Evolutionary conservation across 2,329 filamentous ascomycete species (phyloP), one percentile per base, ranked within the genome.

Genomic region (Alternaria sp.): DNA sequence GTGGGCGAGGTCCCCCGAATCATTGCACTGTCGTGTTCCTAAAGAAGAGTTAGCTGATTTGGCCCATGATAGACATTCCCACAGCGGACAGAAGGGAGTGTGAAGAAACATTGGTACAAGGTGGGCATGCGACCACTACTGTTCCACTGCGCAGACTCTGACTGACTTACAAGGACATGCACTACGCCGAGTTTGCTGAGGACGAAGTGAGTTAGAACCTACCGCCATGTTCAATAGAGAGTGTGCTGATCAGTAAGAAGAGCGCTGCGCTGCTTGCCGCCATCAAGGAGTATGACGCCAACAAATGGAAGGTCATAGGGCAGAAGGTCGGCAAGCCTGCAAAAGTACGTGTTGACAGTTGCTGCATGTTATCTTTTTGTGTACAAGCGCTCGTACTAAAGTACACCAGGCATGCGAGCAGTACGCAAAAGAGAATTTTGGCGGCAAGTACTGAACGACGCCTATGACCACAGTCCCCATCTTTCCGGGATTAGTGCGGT

Each of bases 101-200:
- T 99, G 23, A 99, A 98, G 84, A 99, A 98, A 81, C 95, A 99
- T 78, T 99, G 95, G 94, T 98, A 99, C 80, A 98, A 98, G 85
- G 92, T 92, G 82, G 55, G 80, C 65, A 48, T 45, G 52, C 39
- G 29, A 48, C 33, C 49, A 29, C 26, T 21, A 42, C 53, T 42
- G 50, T 67, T 67, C 56, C 61, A 60, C 56, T 57, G 54, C 54
- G 40, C 37, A 36, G 55, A 23, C 56, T 45, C 49, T 58, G 17
- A 62, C 72, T 77, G 59, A 77, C 62, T 57, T 29, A 42, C 58
- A 60, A 95, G 91, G 95, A 99, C 72, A 99, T 99, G 95, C 95
- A 99, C 77, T 98, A 98, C 77, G 95, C 95, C 66, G 95, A 98
- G 76, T 98, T 99, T 77, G 93, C 92, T 49, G 94, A 97, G 82